Base-by-base conservation (phyloP, 805 yeast genomes). In the Pichia phayaonensis region DNA sequence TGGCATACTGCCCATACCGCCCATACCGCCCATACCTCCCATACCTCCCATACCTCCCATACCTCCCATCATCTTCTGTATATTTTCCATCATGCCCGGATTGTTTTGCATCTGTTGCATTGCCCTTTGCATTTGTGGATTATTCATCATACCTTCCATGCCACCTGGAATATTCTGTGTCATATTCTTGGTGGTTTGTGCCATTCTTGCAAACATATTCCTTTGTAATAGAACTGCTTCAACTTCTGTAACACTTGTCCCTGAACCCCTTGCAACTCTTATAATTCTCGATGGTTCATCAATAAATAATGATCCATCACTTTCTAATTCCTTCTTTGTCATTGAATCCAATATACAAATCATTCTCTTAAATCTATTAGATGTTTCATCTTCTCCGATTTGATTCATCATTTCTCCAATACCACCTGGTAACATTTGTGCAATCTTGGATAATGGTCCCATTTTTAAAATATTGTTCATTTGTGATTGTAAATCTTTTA, bases 361-460 rank as follows among this genome's bases (percentile, higher is more conserved):
- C 95, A 92, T 89, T 56, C 84, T 76, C 65, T 90, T 92, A 72
- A 92, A 75, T 62, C 84, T 77, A 49, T 78, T 76, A n/a, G 88
- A 79, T 0, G 96, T 84, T 61, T 94, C 98, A 59, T 89, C 96
- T 64, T 90, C 97, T 26, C 95, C 94, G 42, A 88, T 82, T 66
- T 87, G 92, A 47, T 77, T 81, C 79, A 92, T 84, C 75, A 92
- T 76, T 57, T 80, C 81, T 38, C 90, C 80, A 70, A 90, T 79
- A 61, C 97, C 88, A 24, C 84, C 94, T 0, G 99, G 99, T 53
- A 92, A 82, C 97, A 92, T 92, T 48, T 85, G 80, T 3, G 97
- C 97, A 55, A 92, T 88, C 65, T 94, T 90, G 23, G 95, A 83
- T 48, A 92, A 71, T 3, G 98, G 97, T 2, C 99, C 99, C 95